phyloP scores from a whole-genome alignment of 306 rosid species.

The Sechiopsis laciniata region DNA sequence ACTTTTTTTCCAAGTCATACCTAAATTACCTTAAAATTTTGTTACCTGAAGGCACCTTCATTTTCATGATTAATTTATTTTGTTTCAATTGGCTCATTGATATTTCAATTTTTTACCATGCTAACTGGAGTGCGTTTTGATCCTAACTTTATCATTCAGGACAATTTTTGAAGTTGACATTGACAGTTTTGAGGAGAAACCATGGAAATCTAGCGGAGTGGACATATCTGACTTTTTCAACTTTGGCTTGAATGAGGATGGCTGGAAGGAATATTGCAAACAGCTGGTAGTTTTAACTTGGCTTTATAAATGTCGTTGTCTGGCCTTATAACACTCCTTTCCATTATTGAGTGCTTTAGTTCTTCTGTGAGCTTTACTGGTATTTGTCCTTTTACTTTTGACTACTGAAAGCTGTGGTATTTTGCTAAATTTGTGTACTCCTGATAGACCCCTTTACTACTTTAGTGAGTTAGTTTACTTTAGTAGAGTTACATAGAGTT shows the following conservation, averaged over 20 bases:
- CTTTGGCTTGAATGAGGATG: slow-evolving; percentile 85
- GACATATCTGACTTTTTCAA: slow-evolving; percentile 87
- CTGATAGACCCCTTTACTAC: too few species aligned
- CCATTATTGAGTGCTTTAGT: neutral
- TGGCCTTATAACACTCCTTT: neutral
- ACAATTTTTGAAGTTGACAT: slow-evolving; percentile 88
- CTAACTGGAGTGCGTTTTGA: slow-evolving; percentile 19
- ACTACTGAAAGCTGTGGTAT: neutral
- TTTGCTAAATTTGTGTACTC: neutral
- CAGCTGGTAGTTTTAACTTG: slow-evolving; percentile 62
- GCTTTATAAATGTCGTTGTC: slow-evolving; percentile 24
- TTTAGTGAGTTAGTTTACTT: too few species aligned
- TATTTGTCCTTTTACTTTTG: neutral
- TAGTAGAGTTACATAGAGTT: too few species aligned
- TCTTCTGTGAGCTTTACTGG: neutral
- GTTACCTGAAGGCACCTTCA: neutral
- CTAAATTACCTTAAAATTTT: neutral
- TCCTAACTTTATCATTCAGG: slow-evolving; percentile 48
- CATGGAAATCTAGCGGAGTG: slow-evolving; percentile 79
- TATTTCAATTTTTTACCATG: slow-evolving; percentile 11
- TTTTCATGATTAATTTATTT: neutral
- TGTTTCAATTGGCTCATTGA: neutral
- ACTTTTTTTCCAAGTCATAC: neutral
- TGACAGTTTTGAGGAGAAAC: slow-evolving; percentile 88
- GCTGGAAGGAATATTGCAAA: slow-evolving; percentile 96